Evolutionary conservation across 371 early-diverging fungal genomes (phyloP), one percentile per base, ranked within the genome.

Genomic region (Coemansia sp.): DNA sequence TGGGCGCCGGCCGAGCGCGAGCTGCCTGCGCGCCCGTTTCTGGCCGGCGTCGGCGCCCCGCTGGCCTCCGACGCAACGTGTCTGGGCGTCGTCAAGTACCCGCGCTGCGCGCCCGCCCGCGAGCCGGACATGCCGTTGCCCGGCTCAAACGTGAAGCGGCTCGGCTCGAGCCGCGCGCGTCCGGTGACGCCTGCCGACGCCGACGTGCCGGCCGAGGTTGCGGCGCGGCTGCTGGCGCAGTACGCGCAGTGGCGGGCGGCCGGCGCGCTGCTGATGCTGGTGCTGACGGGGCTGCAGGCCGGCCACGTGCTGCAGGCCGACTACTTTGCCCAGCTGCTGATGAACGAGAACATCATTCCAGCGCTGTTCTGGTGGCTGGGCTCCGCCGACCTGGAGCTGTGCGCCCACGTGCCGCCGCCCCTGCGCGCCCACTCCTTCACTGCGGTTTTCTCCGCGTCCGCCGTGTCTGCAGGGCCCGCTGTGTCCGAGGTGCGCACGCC

Each of bases 341-440:
- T 74, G 69, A 74, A 74, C 56, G 65, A 69, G 49, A 69, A 74
- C 62, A 38, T 74, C 30, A 74, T 74, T 9, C 69, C 69, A 1
- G 74, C 74, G 1, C 10, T 68, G 43, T 74, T 74, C 53, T 74
- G 74, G 74, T 74, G 74, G 74, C 54, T 74, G 61, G 74, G 74
- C 14, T 69, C 74, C 8, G 65, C 69, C 7, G 50, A 55, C 11
- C 59, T 69, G 3, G 61, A 61, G 31, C 36, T 69, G 41, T 58
- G 61, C 42, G 10, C 41, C n/a, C 45, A 16, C 1, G 43, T 68
- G 36, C 74, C 74, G 34, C 33, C 16, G 4, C 14, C 68, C 4
- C 30, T 72, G 35, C 55, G 61, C 30, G n/a, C n/a, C 4, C 74
- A 69, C 50, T 14, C 61, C 1, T 72, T 72, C 45, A 53, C 49